Conservation (phyloP, 768 basidiomycete species). For the Naematelia encephala region DNA sequence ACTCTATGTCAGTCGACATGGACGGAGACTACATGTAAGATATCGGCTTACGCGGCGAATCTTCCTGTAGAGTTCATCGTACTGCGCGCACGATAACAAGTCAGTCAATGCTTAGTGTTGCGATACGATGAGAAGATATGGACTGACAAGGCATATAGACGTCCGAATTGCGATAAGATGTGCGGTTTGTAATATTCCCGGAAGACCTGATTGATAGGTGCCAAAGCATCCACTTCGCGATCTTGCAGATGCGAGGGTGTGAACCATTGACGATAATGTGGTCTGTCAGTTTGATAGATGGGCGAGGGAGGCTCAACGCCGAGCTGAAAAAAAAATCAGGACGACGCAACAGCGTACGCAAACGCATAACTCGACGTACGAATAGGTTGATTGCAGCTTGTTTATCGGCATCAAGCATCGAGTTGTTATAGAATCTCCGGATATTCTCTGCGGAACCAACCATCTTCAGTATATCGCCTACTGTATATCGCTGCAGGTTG, state of each 20-base stretch:
- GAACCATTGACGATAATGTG: conserved; percentile 84
- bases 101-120: background rate
- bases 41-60: conserved; percentile 35
- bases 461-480: background rate
- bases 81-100: conserved; percentile 7
- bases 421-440: conserved; percentile 90
- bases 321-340: conserved; percentile 13
- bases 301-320: conserved; percentile 29
- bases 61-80: conserved; percentile 51
- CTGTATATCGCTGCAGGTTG: too few species aligned
- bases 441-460: conserved; percentile 64
- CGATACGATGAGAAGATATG: conserved; percentile 1
- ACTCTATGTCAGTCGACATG: background rate
- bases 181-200: conserved; percentile 64
- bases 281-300: conserved; percentile 58
- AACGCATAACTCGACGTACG: conserved; percentile 61
- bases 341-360: background rate
- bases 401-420: conserved; percentile 90
- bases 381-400: conserved; percentile 98
- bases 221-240: conserved; percentile 51
- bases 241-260: conserved; percentile 55
- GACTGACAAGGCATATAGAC: conserved; percentile 48
- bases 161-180: conserved; percentile 53
- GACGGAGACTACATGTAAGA: too few species aligned
- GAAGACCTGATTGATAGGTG: conserved; percentile 60